A percentile compares a stretch with the other conserved stretches of the same genome.
Evolutionary conservation across 495 filamentous ascomycete genomes (phyloP).

Genomic region (Podospora conica): DNA sequence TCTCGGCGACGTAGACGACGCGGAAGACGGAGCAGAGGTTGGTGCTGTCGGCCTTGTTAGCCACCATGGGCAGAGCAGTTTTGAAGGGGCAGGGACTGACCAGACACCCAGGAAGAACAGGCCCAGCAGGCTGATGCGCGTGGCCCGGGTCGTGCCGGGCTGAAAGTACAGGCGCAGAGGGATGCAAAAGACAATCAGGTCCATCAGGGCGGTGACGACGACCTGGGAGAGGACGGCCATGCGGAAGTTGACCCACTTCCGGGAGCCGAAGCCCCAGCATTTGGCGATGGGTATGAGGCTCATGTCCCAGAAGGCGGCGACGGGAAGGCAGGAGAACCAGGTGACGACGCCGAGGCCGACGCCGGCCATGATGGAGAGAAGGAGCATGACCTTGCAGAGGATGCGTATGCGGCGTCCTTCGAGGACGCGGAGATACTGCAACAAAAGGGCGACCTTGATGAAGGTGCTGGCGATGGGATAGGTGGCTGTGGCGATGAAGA

Average conservation of each 20-base stretch:
- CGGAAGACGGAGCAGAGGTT: slow-evolving; percentile 29
- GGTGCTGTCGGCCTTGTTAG: slow-evolving; percentile 13
- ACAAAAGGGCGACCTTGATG: slow-evolving; percentile 31
- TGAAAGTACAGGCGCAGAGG: slow-evolving; percentile 29
- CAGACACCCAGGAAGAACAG: slow-evolving; percentile 26
- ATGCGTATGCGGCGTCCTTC: slow-evolving; percentile 3
- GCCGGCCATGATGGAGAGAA: slow-evolving; percentile 26
- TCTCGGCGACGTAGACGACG: slow-evolving; percentile 24
- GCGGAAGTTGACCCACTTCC: not conserved
- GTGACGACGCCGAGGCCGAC: slow-evolving; percentile 35
- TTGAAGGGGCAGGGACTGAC: slow-evolving; percentile 12
- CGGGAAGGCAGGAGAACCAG: slow-evolving; percentile 40
- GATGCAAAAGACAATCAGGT: slow-evolving; percentile 27
- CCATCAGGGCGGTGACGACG: slow-evolving; percentile 24
- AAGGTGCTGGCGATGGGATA: slow-evolving; percentile 26
- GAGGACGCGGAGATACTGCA: slow-evolving; percentile 32
- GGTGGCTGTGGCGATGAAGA: slow-evolving; percentile 27
- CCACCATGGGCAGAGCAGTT: not conserved
- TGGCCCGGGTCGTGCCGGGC: slow-evolving; percentile 7
- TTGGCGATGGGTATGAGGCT: not conserved
- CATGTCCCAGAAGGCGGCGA: slow-evolving; percentile 34
- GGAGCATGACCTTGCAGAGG: slow-evolving; percentile 16
- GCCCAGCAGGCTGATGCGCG: slow-evolving; percentile 20
- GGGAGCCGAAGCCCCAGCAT: slow-evolving; percentile 29
- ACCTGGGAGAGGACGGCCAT: not conserved